Evolutionary conservation across 805 yeast genomes (phyloP).

Genomic region (Kazachstania bromeliacearum): DNA sequence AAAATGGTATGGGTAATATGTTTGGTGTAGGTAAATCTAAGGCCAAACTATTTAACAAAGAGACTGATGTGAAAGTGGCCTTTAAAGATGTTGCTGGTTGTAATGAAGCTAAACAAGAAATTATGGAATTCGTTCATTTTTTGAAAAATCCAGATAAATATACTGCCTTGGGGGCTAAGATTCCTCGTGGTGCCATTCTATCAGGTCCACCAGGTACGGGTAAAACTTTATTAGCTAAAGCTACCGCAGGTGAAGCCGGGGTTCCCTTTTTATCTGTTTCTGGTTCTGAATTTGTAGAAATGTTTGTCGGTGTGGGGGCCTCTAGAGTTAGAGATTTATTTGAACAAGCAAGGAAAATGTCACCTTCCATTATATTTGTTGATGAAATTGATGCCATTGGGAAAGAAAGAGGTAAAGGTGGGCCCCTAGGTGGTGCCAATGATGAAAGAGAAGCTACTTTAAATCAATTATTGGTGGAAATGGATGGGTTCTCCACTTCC

Average conservation of each 20-base stretch:
- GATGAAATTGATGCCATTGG: conserved; percentile 97
- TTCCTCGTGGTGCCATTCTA: conserved; percentile 89
- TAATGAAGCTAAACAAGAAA: conserved; percentile 89
- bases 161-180: conserved; percentile 84
- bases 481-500: conserved; percentile 86
- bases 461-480: conserved; percentile 85
- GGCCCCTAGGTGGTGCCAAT: conserved; percentile 68
- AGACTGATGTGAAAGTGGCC: conserved; percentile 68
- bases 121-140: conserved; percentile 89
- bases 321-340: conserved; percentile 88
- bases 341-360: conserved; percentile 79
- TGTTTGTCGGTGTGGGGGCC: conserved; percentile 97
- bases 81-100: conserved; percentile 92
- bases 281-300: conserved; percentile 93
- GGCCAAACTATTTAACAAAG: conserved; percentile 75
- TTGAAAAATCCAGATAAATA: conserved; percentile 77
- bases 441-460: conserved; percentile 92
- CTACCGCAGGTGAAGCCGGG: conserved; percentile 95
- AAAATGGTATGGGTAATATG: conserved; percentile 34
- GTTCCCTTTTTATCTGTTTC: conserved; percentile 88
- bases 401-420: conserved; percentile 67
- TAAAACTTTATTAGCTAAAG: conserved; percentile 84
- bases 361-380: conserved; percentile 83
- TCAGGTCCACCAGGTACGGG: conserved; percentile 98
- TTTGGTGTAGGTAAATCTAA: conserved; percentile 71